Percentiles rank a stretch among this genome's conserved stretches.
These are phyloP conservation scores for Salix purpurea DNA, from an alignment of 345 rosid genomes.

Conservation along the genomic window DNA sequence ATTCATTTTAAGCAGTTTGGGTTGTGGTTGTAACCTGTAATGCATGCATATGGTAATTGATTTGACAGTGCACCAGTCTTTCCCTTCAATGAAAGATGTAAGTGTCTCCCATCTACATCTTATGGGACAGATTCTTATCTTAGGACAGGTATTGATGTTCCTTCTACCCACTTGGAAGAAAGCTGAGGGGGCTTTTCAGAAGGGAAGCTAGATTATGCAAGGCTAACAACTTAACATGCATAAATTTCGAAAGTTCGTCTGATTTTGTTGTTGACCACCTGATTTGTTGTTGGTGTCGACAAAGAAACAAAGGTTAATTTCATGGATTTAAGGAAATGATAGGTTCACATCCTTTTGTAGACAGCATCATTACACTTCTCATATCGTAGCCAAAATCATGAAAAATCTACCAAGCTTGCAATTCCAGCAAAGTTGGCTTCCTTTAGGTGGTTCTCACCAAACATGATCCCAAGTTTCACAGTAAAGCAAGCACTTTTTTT, in stretches of 20 bases:
- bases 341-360: neutral
- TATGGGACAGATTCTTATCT: neutral
- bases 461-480: slow-evolving; percentile 29
- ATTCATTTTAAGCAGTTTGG: neutral
- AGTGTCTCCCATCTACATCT: neutral
- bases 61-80: neutral
- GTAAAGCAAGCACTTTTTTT: slow-evolving; percentile 20
- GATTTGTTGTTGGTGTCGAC: neutral
- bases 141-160: neutral
- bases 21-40: neutral
- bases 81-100: neutral
- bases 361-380: neutral
- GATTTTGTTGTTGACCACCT: neutral
- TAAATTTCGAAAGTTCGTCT: neutral
- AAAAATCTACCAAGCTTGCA: slow-evolving; percentile 31
- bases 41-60: neutral
- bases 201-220: neutral
- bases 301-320: neutral
- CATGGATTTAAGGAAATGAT: neutral
- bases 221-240: neutral
- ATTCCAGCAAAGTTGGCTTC: slow-evolving; percentile 40
- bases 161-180: neutral
- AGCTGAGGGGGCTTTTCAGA: neutral
- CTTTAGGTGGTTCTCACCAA: slow-evolving; percentile 18
- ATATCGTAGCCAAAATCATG: neutral